Percentiles rank a stretch among this genome's conserved stretches.
phyloP scores from a whole-genome alignment of 2,329 filamentous ascomycete genomes.

The Penicillium sp. region DNA sequence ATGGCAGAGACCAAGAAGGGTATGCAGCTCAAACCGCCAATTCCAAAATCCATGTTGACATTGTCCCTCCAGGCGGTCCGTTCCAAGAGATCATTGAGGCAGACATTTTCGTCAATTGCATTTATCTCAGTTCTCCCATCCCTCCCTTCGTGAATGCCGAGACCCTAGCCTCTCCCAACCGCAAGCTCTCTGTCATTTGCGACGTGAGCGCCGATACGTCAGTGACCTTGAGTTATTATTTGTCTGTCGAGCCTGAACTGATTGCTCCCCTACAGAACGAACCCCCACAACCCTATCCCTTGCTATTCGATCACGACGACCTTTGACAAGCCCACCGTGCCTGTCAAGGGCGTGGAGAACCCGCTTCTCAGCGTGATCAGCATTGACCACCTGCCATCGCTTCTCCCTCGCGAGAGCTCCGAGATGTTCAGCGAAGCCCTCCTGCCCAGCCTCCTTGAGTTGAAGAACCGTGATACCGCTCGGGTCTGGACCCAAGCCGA shows the following conservation, averaged over 20 bases:
- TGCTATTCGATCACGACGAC: conserved; percentile 83
- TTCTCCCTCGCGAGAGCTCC: conserved; percentile 80
- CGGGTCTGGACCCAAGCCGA: conserved; percentile 81
- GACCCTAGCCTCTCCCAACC: conserved; percentile 63
- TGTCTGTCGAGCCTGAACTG: background rate
- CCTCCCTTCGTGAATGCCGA: conserved; percentile 68
- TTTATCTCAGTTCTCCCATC: conserved; percentile 5
- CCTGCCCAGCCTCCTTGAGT: conserved; percentile 70
- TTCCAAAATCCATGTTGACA: background rate
- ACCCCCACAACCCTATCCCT: conserved; percentile 56
- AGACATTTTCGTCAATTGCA: conserved; percentile 78
- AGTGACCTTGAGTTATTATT: conserved; percentile 43
- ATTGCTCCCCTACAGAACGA: conserved; percentile 36
- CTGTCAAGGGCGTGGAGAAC: conserved; percentile 60
- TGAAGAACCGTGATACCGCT: conserved; percentile 70
- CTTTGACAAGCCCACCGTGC: conserved; percentile 82
- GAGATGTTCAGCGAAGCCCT: conserved; percentile 80
- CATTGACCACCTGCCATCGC: conserved; percentile 79
- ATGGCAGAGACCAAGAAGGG: conserved; percentile 72
- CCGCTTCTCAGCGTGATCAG: conserved; percentile 74
- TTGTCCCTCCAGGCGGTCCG: conserved; percentile 57
- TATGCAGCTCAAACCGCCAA: conserved; percentile 21
- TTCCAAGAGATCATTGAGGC: conserved; percentile 72
- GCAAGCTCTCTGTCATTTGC: conserved; percentile 75
- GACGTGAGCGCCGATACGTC: conserved; percentile 59